Evolutionary conservation across 139 green algal species (phyloP), one percentile per base, ranked within the genome.

Genomic region (Chlorella sorokiniana): DNA sequence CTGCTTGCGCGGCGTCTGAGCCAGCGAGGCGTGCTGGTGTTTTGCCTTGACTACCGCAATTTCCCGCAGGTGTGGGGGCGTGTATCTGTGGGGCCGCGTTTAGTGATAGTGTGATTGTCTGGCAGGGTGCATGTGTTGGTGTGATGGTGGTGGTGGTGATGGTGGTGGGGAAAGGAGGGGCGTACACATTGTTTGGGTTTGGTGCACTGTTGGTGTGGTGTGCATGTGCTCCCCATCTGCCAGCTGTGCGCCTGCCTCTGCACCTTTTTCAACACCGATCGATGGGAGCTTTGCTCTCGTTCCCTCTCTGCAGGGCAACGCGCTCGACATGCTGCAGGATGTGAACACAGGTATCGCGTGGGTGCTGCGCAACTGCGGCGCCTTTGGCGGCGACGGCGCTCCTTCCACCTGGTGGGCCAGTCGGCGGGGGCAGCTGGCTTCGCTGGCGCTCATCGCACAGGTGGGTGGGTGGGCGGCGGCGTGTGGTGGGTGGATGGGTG

Each of bases 41-140:
- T 86, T 3, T 98, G 90, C 81, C 85, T 99, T 20, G 96, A 99
- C 87, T 99, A 99, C 89, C 80, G 95, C 16, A 99, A 99, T 84
- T 98, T 97, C 65, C 73, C 73, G 29, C 73, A 79, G 73, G 73
- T 79, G 73, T n/a, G n/a, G n/a, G n/a, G n/a, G n/a, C n/a, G n/a
- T n/a, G n/a, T n/a, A n/a, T n/a, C n/a, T n/a, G n/a, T n/a, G n/a
- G n/a, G n/a, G n/a, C n/a, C n/a, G n/a, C n/a, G n/a, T n/a, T n/a
- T n/a, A n/a, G n/a, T n/a, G n/a, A n/a, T n/a, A n/a, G n/a, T n/a
- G n/a, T n/a, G n/a, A n/a, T n/a, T n/a, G n/a, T n/a, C n/a, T n/a
- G n/a, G n/a, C n/a, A n/a, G n/a, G n/a, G n/a, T n/a, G n/a, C n/a
- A n/a, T n/a, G n/a, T n/a, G n/a, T n/a, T n/a, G n/a, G n/a, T n/a